These are phyloP conservation scores for Aureobasidium sp. DNA, from an alignment of 2,329 filamentous ascomycete species.

Conservation along the genomic window DNA sequence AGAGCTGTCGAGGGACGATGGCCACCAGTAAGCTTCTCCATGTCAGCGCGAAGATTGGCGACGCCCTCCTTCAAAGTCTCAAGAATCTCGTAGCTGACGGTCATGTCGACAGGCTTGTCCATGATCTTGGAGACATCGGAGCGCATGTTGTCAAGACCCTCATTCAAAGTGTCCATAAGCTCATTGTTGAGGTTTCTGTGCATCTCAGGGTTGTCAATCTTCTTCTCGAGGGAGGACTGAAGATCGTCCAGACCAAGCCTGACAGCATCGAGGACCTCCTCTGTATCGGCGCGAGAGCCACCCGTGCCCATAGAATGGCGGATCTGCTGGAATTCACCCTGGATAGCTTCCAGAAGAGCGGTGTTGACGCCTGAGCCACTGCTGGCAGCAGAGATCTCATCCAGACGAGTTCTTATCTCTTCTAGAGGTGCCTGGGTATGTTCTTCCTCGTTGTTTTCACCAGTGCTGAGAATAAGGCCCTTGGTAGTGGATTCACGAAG, in stretches of 20 bases:
- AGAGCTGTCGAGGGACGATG: slow-evolving; percentile 35
- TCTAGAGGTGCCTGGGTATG: slow-evolving; percentile 14
- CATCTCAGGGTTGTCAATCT: slow-evolving; percentile 48
- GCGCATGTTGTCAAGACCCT: slow-evolving; percentile 68
- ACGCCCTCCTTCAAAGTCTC: slow-evolving; percentile 81
- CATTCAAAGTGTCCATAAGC: slow-evolving; percentile 55
- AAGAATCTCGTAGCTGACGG: slow-evolving; percentile 80
- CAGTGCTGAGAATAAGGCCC: slow-evolving; percentile 34
- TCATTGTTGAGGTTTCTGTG: slow-evolving; percentile 50
- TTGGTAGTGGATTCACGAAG: slow-evolving; percentile 38
- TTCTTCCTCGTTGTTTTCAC: slow-evolving; percentile 17
- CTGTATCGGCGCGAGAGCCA: slow-evolving; percentile 37
- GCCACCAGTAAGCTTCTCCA: slow-evolving; percentile 65
- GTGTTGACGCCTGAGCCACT: slow-evolving; percentile 32
- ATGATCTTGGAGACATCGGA: slow-evolving; percentile 67
- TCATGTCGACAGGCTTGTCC: slow-evolving; percentile 75
- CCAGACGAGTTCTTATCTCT: slow-evolving; percentile 29
- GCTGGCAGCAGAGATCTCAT: slow-evolving; percentile 31
- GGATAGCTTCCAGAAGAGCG: slow-evolving; percentile 48
- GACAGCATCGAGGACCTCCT: slow-evolving; percentile 44
- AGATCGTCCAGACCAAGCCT: slow-evolving; percentile 45
- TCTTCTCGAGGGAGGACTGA: slow-evolving; percentile 43
- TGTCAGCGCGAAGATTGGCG: slow-evolving; percentile 66
- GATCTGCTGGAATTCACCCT: slow-evolving; percentile 44
- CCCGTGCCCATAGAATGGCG: slow-evolving; percentile 37